Percentiles rank a stretch among this genome's conserved stretches.
phyloP scores from a whole-genome alignment of 2,329 filamentous ascomycete genomes.

The Calycina herbarum region DNA sequence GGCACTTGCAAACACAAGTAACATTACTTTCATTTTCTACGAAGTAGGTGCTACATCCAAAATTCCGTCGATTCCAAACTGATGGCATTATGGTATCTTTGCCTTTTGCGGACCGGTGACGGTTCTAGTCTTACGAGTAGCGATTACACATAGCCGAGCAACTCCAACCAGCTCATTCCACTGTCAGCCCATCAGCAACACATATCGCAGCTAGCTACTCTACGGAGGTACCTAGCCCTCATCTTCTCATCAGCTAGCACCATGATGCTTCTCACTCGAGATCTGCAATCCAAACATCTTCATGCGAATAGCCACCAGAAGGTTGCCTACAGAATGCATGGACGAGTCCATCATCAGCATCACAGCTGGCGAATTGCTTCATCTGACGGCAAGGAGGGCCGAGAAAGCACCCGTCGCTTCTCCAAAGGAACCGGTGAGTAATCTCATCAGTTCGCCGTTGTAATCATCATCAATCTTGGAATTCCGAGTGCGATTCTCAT shows the following conservation, averaged over 20 bases:
- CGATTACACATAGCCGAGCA: constrained; percentile 2
- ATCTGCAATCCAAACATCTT: not conserved
- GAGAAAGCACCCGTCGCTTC: constrained; percentile 1
- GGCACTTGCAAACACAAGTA: too few relatives aligned
- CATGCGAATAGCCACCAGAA: not conserved
- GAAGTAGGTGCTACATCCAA: too few relatives aligned
- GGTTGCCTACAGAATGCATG: not conserved
- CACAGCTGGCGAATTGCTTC: not conserved
- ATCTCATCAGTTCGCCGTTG: too few relatives aligned
- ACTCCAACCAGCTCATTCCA: not conserved
- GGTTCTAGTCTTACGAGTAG: not conserved
- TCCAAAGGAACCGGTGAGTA: not conserved
- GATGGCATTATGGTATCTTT: too few relatives aligned
- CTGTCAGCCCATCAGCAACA: not conserved
- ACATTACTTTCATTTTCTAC: too few relatives aligned
- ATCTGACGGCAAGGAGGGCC: not conserved
- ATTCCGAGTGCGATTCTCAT: constrained; percentile 1
- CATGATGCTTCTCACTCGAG: not conserved
- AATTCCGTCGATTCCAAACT: too few relatives aligned
- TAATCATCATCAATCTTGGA: constrained; percentile 2
- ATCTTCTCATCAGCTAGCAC: not conserved
- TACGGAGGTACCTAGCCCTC: not conserved
- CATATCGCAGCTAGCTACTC: not conserved
- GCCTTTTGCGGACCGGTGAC: not conserved
- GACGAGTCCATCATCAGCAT: not conserved